Evolutionary conservation across 257 asterid genomes (phyloP).

Genomic region (Capsicum baccatum): DNA sequence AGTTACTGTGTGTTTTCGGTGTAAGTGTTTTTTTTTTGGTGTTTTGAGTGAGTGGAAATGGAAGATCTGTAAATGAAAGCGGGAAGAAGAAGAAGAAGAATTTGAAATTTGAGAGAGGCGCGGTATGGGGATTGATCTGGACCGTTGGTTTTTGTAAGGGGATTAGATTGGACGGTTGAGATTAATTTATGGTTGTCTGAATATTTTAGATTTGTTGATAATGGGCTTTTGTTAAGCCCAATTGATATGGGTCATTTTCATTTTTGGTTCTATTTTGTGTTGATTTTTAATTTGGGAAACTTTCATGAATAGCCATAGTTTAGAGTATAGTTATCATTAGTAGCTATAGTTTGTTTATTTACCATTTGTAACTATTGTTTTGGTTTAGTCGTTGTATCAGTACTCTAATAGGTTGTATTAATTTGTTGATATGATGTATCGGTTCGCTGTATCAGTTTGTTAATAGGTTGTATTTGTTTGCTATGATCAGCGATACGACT

Average conservation of each 20-base stretch:
- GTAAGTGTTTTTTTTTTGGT: neutral
- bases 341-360: too few species aligned
- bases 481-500: too few species aligned
- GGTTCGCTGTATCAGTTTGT: too few species aligned
- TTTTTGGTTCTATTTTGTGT: too few species aligned
- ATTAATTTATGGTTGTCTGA: slow-evolving; percentile 16
- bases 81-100: slow-evolving; percentile 39
- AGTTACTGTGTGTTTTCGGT: slow-evolving; percentile 16
- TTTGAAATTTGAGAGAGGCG: slow-evolving; percentile 53
- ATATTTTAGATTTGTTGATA: neutral
- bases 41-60: neutral
- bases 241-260: neutral
- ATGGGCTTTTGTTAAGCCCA: slow-evolving; percentile 8
- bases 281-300: too few species aligned
- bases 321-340: too few species aligned
- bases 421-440: too few species aligned
- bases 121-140: slow-evolving; percentile 35
- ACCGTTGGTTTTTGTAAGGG: slow-evolving; percentile 32
- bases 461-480: too few species aligned
- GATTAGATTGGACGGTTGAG: neutral
- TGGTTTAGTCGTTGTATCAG: too few species aligned
- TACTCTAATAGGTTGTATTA: too few species aligned
- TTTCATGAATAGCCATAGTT: too few species aligned
- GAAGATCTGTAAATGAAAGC: slow-evolving; percentile 48
- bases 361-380: too few species aligned